Percentiles rank a stretch among this genome's conserved stretches.
Evolutionary conservation across 2,329 filamentous ascomycete species (phyloP).

Genomic region (Aspergillus sp.): DNA sequence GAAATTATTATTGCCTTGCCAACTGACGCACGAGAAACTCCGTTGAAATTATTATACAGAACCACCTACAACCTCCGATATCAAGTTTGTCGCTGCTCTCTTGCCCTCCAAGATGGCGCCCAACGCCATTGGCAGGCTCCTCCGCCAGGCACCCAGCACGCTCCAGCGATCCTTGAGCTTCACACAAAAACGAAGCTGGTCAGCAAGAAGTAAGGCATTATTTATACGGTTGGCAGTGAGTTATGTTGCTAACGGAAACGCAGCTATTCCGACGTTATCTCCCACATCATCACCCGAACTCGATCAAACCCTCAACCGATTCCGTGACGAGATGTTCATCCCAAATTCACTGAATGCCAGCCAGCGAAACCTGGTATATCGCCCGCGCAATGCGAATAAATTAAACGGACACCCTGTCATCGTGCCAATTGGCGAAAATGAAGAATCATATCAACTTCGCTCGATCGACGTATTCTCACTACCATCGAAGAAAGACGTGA

Average conservation of each 20-base stretch:
- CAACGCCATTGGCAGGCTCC: conserved; percentile 36
- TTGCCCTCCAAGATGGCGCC: conserved; percentile 36
- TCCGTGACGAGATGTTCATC: conserved; percentile 47
- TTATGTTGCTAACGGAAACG: neutral
- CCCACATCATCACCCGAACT: conserved; percentile 42
- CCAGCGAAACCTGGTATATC: conserved; percentile 43
- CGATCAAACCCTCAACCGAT: conserved; percentile 40
- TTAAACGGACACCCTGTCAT: conserved; percentile 42
- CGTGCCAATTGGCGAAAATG: conserved; percentile 38
- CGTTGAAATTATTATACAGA: neutral
- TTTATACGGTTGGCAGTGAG: neutral
- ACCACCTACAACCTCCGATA: neutral
- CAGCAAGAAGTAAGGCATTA: conserved; percentile 30
- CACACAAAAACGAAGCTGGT: conserved; percentile 32
- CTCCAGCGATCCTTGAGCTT: conserved; percentile 34
- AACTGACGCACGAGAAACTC: neutral
- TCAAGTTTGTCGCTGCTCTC: neutral
- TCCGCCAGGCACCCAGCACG: conserved; percentile 34
- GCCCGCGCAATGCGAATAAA: conserved; percentile 33
- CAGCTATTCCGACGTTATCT: conserved; percentile 41
- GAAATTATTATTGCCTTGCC: neutral
- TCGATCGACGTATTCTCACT: conserved; percentile 35
- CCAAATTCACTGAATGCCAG: conserved; percentile 38
- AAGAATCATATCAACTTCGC: conserved; percentile 40
- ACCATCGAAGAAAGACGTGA: conserved; percentile 34